Base-by-base conservation (phyloP, 495 filamentous ascomycete species). In the Podospora sp. region DNA sequence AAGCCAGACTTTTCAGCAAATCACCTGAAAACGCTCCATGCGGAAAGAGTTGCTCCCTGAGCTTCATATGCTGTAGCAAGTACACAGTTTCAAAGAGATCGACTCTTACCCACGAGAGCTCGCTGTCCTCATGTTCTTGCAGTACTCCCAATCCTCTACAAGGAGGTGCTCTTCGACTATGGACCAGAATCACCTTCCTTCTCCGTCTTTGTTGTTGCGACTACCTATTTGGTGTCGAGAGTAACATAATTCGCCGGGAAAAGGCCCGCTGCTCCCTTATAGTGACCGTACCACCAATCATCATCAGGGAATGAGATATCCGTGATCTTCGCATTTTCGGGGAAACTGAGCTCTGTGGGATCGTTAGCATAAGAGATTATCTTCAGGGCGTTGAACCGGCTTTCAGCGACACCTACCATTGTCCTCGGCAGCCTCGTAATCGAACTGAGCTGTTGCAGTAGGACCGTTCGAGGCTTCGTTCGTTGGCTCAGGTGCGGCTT, bases 341-440 rank as follows among this genome's bases (percentile, higher is more conserved):
- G 92, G 77, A 99, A 99, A 72, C 88, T 92, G 63, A 99, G 78
- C 78, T 99, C 82, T 84, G 56, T 16, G 26, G 22, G n/a, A 11
- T 59, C 50, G 68, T 76, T 69, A 78, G 73, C 35, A 62, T 33
- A 57, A 33, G 29, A 55, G 24, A 20, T n/a, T n/a, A 24, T 29
- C 16, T 11, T 14, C n/a, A 29, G n/a, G 11, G 16, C 27, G 7
- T 24, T 24, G 5, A 29, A 14, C 0, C 14, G 20, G 51, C 22
- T 22, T 7, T 18, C 16, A n/a, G 46, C 21, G 52, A 2, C 29
- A 56, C 81, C 71, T 75, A 84, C 82, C 95, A 72, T 99, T 99
- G 66, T 96, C 96, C 76, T 99, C 95, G 0, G 93, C 93, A 36
- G 95, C 95, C 74, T 97, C 94, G 68, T 99, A 99, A 71, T 99